Base-by-base conservation (phyloP, 1,139 yeast genomes). In the Spathaspora jeffriesii region DNA sequence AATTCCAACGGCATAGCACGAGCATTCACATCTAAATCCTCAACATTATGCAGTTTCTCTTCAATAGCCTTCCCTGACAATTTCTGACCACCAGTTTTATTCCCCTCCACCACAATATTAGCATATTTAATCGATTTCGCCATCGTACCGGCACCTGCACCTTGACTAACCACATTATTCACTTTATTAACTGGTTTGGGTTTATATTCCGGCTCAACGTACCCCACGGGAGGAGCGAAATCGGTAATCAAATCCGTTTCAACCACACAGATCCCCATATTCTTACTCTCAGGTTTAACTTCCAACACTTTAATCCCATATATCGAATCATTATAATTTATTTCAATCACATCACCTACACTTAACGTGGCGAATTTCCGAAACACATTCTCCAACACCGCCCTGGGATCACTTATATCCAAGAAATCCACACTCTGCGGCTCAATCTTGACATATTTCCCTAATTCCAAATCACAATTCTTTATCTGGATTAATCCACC, bases 151-250 rank as follows among this genome's bases (percentile, higher is more conserved):
- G 79, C 76, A 2, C 85, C 80, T 0, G 73, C 76, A 25, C 79
- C 64, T 50, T 67, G 60, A 54, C 65, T 69, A 7, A 73, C 75
- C 10, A 13, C 28, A 8, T 3, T 8, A 44, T 60, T 64, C 3
- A 68, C 52, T 2, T 77, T 75, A 31, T 57, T 68, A 0, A 68
- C 56, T 2, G 81, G 72, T 48, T 71, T 71, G 17, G 78, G 78
- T 43, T 61, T 68, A 54, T 82, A 82, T 55, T 83, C 87, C 1
- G 96, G 96, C 62, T 93, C 99, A 25, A 89, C 97, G 61, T 95
- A 95, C 0, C 99, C 99, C 5, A 93, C 97, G 0, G 99, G 99
- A 4, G 99, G 96, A 2, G 98, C 99, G 71, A 95, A 95, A 62
- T 95, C 99, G 0, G 97, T 96, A 52, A 89, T 96, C 54, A 95